Conservation (phyloP, 2,329 filamentous ascomycete species). For the Epichloe elymi region DNA sequence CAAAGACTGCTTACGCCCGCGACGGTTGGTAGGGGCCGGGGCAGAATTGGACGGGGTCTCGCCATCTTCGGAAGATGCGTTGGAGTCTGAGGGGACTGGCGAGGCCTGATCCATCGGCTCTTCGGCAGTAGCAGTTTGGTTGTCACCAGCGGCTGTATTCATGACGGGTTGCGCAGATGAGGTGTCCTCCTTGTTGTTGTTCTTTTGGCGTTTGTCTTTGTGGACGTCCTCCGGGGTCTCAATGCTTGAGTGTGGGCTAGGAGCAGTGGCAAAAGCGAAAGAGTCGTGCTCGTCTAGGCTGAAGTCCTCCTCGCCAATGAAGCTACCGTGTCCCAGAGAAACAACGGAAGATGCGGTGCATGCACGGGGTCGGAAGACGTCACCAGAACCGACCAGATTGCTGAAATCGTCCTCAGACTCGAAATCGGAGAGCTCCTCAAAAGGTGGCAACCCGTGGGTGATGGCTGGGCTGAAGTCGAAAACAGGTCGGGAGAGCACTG, state of each 20-base stretch:
- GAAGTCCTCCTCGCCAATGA: conserved; percentile 64
- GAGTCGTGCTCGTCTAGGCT: conserved; percentile 58
- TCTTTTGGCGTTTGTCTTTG: conserved; percentile 45
- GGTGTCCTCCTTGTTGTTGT: conserved; percentile 31
- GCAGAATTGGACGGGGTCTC: conserved; percentile 29
- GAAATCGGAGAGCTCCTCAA: conserved; percentile 79
- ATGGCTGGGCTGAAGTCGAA: conserved; percentile 41
- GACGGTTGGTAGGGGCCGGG: conserved; percentile 62
- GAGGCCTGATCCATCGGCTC: conserved; percentile 21
- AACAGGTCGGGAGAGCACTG: conserved; percentile 23
- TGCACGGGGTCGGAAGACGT: conserved; percentile 57
- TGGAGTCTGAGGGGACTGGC: conserved; percentile 25
- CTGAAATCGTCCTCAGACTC: conserved; percentile 81
- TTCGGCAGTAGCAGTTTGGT: conserved; percentile 23
- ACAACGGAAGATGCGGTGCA: conserved; percentile 54
- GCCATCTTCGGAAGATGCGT: conserved; percentile 25
- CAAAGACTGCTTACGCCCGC: conserved; percentile 94
- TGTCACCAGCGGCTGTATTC: conserved; percentile 24
- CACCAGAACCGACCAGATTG: conserved; percentile 53
- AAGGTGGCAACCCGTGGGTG: conserved; percentile 52
- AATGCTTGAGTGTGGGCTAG: conserved; percentile 38
- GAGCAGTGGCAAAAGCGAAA: conserved; percentile 47
- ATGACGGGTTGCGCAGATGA: conserved; percentile 26
- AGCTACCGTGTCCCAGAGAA: conserved; percentile 62
- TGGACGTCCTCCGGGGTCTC: conserved; percentile 31